Conservation (phyloP, 202 grass and related monocot species). For the Tripidium arundinaceum region DNA sequence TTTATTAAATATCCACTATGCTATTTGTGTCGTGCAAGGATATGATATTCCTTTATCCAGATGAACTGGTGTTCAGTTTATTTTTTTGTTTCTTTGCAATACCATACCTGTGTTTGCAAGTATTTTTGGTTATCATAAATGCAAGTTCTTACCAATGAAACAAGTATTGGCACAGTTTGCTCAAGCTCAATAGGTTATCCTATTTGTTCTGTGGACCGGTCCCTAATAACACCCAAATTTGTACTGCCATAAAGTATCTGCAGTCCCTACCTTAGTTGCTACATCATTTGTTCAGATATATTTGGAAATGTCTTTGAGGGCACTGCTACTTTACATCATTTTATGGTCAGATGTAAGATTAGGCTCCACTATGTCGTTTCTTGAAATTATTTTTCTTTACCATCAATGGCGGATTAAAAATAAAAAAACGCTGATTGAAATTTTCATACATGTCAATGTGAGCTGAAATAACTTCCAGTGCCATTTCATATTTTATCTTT, state of each 20-base stretch:
- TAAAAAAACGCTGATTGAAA: background rate
- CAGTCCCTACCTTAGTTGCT: no score
- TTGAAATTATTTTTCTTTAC: constrained; percentile 21
- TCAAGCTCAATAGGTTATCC: background rate
- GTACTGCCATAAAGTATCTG: no score
- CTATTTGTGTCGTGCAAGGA: background rate
- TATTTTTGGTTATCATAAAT: background rate
- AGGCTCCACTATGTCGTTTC: background rate
- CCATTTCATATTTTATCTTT: background rate
- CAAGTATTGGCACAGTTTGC: background rate
- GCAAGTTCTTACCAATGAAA: background rate
- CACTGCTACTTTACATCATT: constrained; percentile 5
- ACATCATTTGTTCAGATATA: background rate
- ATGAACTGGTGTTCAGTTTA: constrained; percentile 10
- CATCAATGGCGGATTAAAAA: no score
- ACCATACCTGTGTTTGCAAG: background rate
- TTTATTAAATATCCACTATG: background rate
- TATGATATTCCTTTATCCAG: background rate
- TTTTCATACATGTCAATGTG: background rate
- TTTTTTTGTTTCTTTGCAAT: constrained; percentile 16
- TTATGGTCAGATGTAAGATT: constrained; percentile 25
- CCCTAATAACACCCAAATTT: no score
- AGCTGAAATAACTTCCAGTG: background rate
- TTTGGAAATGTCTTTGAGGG: background rate
- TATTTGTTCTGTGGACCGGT: no score